phyloP scores from a whole-genome alignment of 768 basidiomycete species.

The Crucibulum laeve region DNA sequence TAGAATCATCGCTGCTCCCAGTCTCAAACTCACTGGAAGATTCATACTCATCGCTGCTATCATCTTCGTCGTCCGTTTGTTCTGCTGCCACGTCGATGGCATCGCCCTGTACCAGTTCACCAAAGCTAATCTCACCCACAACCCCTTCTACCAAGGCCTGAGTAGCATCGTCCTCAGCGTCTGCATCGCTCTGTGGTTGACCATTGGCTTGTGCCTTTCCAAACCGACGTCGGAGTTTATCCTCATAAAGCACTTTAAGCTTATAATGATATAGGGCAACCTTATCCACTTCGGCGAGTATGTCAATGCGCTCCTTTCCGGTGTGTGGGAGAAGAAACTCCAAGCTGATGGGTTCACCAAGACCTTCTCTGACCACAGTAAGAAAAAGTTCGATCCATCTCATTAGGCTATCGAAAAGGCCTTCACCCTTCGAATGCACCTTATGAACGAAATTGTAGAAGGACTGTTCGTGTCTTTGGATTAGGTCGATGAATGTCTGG shows the following conservation, averaged over 20 bases:
- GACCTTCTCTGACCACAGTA: constrained; percentile 83
- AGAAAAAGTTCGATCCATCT: constrained; percentile 96
- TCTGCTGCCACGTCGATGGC: constrained; percentile 80
- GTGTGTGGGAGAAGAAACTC: constrained; percentile 88
- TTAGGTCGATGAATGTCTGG: constrained; percentile 88
- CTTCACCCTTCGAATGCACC: constrained; percentile 95
- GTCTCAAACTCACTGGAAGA: constrained; percentile 36
- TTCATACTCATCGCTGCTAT: constrained; percentile 32
- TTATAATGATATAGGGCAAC: constrained; percentile 92
- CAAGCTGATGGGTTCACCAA: constrained; percentile 72
- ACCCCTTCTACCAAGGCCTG: constrained; percentile 77
- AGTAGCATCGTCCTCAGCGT: constrained; percentile 81
- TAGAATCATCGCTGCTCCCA: constrained; percentile 23
- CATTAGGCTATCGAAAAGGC: constrained; percentile 92
- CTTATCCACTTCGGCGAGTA: constrained; percentile 84
- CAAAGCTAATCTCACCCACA: constrained; percentile 77
- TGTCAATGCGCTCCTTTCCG: constrained; percentile 67
- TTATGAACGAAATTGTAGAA: constrained; percentile 99
- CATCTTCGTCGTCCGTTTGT: constrained; percentile 46
- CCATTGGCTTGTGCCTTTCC: constrained; percentile 44
- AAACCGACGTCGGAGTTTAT: constrained; percentile 85
- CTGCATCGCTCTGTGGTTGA: constrained; percentile 42
- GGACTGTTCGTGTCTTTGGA: constrained; percentile 89
- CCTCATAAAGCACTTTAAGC: constrained; percentile 89
- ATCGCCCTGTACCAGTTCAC: constrained; percentile 73